phyloP scores from a whole-genome alignment of 164 flowering plant species.

The Cinnamomum micranthum region DNA sequence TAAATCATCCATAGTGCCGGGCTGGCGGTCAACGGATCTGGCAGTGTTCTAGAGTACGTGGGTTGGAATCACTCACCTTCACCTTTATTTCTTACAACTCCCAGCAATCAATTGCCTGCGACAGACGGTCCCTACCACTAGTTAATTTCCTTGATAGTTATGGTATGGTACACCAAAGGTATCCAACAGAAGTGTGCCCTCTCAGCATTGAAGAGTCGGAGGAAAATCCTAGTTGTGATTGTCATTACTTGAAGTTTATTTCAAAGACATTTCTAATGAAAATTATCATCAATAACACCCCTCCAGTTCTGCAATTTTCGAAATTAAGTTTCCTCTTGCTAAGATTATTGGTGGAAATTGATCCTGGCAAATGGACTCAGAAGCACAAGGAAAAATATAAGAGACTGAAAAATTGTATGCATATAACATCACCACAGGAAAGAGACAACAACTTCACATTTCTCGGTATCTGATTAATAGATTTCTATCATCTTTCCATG shows the following conservation, averaged over 20 bases:
- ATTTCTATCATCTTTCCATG: constrained; percentile 16
- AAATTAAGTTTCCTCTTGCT: background rate
- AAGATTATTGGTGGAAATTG: background rate
- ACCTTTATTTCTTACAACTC: too few relatives aligned
- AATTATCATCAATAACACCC: background rate
- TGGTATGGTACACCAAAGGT: too few relatives aligned
- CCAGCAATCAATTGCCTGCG: too few relatives aligned
- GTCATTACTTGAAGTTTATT: background rate
- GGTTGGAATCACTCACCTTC: too few relatives aligned
- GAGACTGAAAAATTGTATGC: background rate
- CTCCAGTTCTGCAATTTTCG: background rate
- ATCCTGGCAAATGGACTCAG: background rate
- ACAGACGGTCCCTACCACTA: too few relatives aligned
- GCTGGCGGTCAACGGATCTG: too few relatives aligned
- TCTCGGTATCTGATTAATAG: background rate
- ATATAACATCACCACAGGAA: background rate
- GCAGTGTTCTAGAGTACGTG: too few relatives aligned
- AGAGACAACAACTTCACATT: background rate
- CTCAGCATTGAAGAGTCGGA: background rate
- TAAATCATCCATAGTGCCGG: too few relatives aligned
- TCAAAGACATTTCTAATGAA: background rate
- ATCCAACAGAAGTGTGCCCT: too few relatives aligned
- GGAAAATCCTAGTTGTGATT: background rate
- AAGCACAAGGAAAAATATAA: background rate
- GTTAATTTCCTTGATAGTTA: too few relatives aligned